These are phyloP conservation scores for Russula ochroleuca DNA, from an alignment of 768 basidiomycete species.

Conservation along the genomic window DNA sequence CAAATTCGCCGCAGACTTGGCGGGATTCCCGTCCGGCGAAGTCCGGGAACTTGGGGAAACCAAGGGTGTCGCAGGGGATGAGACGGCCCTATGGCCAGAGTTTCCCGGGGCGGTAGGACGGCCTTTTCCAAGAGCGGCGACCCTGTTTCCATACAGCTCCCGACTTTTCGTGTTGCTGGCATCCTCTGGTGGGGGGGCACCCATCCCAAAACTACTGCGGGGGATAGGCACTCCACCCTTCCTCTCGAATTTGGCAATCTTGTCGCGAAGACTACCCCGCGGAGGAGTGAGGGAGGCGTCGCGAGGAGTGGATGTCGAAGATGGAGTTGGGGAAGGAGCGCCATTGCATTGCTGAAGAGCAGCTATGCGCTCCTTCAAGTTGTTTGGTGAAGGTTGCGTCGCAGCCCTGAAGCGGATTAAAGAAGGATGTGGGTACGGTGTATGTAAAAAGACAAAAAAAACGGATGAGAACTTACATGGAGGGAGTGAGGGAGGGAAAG, in stretches of 20 bases:
- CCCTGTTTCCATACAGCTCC: constrained; percentile 73
- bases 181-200: constrained; percentile 52
- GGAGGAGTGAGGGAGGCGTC: constrained; percentile 28
- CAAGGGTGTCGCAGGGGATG: constrained; percentile 17
- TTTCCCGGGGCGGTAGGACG: constrained; percentile 23
- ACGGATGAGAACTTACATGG: constrained; percentile 19
- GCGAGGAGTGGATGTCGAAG: constrained; percentile 32
- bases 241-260: constrained; percentile 76
- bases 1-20: neutral
- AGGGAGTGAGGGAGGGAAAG: constrained; percentile 9
- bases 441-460: neutral
- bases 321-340: constrained; percentile 34
- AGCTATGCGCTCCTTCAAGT: constrained; percentile 80
- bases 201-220: constrained; percentile 68
- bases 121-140: constrained; percentile 39
- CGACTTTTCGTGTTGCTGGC: constrained; percentile 47
- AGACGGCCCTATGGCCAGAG: constrained; percentile 16
- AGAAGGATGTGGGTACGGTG: neutral
- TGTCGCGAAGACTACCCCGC: constrained; percentile 48
- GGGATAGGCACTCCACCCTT: constrained; percentile 74
- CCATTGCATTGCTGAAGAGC: constrained; percentile 61
- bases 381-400: constrained; percentile 36
- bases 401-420: constrained; percentile 17
- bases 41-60: constrained; percentile 2
- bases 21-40: constrained; percentile 14